Evolutionary conservation across 106 monocot genomes (phyloP).

Genomic region (Amphibolis antarctica): DNA sequence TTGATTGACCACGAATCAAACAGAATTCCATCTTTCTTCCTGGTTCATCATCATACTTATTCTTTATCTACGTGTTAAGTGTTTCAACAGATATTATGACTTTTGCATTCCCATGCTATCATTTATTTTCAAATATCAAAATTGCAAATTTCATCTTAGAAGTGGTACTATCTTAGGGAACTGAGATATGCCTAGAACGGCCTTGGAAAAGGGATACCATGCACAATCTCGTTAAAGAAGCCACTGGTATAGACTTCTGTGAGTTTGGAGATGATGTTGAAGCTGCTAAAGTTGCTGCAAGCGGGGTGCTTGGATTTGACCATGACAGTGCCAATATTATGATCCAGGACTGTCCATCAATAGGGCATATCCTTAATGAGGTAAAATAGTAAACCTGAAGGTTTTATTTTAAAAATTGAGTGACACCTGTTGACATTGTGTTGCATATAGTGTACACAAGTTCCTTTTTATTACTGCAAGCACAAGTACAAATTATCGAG

Average conservation of each 20-base stretch:
- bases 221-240: conserved; percentile 94
- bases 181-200: conserved; percentile 56
- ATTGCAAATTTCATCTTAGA: too few species aligned
- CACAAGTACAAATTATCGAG: too few species aligned
- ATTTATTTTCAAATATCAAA: too few species aligned
- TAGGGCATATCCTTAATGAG: conserved; percentile 91
- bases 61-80: too few species aligned
- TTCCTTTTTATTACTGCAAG: too few species aligned
- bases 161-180: conserved; percentile 32
- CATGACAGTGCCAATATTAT: conserved; percentile 24
- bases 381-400: conserved; percentile 12
- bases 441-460: background rate
- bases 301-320: conserved; percentile 19
- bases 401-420: background rate
- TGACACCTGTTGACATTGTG: background rate
- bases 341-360: conserved; percentile 42
- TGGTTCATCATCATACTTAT: too few species aligned
- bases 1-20: too few species aligned
- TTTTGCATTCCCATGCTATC: too few species aligned
- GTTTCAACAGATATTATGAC: too few species aligned
- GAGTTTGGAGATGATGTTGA: conserved; percentile 43
- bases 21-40: too few species aligned
- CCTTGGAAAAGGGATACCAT: conserved; percentile 96
- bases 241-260: conserved; percentile 63
- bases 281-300: conserved; percentile 61